A percentile compares a stretch with the other conserved stretches of the same genome.
These are phyloP conservation scores for Dryadomyces quercus-mongolicae DNA, from an alignment of 2,329 filamentous ascomycete species.

Conservation along the genomic window DNA sequence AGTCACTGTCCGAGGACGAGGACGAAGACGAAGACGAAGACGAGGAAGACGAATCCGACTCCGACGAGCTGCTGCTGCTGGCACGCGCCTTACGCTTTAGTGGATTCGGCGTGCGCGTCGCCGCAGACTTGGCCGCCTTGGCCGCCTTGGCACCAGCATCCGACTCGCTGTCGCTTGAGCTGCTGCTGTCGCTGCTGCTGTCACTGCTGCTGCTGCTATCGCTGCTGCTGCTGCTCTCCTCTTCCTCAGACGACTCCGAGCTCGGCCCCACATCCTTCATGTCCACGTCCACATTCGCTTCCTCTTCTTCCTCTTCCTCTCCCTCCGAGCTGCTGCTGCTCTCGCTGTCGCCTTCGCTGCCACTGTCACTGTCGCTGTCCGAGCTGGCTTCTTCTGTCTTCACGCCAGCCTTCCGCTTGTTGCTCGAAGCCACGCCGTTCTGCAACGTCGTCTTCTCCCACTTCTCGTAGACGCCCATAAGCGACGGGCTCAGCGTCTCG, in stretches of 20 bases:
- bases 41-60: neutral
- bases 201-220: slow-evolving; percentile 16
- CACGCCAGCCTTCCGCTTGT: slow-evolving; percentile 13
- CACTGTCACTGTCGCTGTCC: neutral
- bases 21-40: slow-evolving; percentile 1
- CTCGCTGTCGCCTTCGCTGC: slow-evolving; percentile 15
- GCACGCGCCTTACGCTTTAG: slow-evolving; percentile 43
- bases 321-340: slow-evolving; percentile 21
- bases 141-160: slow-evolving; percentile 9
- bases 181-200: slow-evolving; percentile 14
- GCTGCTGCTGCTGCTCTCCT: slow-evolving; percentile 17
- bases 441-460: slow-evolving; percentile 34
- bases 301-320: slow-evolving; percentile 14
- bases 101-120: slow-evolving; percentile 19
- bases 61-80: too few relatives aligned
- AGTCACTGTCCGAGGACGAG: slow-evolving; percentile 2
- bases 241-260: slow-evolving; percentile 16
- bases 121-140: neutral
- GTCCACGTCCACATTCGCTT: slow-evolving; percentile 23
- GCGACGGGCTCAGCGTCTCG: slow-evolving; percentile 25
- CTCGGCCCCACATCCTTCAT: slow-evolving; percentile 32
- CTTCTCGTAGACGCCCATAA: slow-evolving; percentile 36
- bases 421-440: slow-evolving; percentile 15
- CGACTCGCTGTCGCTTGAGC: slow-evolving; percentile 11
- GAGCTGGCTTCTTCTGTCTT: neutral